phyloP scores from a whole-genome alignment of 2,329 filamentous ascomycete genomes.

The Didymella pinodella region DNA sequence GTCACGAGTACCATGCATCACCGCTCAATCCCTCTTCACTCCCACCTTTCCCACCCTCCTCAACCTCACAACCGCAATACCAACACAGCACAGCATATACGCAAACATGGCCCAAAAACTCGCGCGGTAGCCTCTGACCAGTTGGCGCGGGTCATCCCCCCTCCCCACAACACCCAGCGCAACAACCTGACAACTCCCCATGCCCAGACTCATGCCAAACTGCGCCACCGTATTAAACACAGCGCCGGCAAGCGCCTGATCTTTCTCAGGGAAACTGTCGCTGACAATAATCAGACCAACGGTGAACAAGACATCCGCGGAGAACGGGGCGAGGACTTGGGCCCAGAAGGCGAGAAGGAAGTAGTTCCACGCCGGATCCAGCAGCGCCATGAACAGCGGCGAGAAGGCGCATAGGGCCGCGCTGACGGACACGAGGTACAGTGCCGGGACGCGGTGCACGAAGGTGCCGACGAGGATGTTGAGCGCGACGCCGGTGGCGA shows the following conservation, averaged over 20 bases:
- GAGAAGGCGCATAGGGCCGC: slow-evolving; percentile 53
- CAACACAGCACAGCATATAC: slow-evolving; percentile 33
- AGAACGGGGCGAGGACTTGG: slow-evolving; percentile 53
- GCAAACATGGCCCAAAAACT: slow-evolving; percentile 41
- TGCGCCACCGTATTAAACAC: slow-evolving; percentile 68
- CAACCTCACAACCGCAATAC: slow-evolving; percentile 35
- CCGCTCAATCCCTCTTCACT: slow-evolving; percentile 35
- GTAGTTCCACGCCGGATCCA: slow-evolving; percentile 59
- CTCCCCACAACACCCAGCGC: slow-evolving; percentile 30
- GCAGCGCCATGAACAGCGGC: slow-evolving; percentile 65
- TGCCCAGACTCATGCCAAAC: slow-evolving; percentile 58
- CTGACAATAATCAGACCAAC: slow-evolving; percentile 64
- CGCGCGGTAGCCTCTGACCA: slow-evolving; percentile 34
- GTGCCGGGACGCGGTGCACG: slow-evolving; percentile 55
- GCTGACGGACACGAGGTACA: slow-evolving; percentile 53
- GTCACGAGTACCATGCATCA: too few species aligned
- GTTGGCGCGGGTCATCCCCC: slow-evolving; percentile 11
- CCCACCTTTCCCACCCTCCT: slow-evolving; percentile 38
- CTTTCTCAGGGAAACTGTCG: slow-evolving; percentile 63
- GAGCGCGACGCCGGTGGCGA: slow-evolving; percentile 48
- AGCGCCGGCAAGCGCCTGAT: slow-evolving; percentile 66
- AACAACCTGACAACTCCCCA: slow-evolving; percentile 40
- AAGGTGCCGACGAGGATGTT: slow-evolving; percentile 58
- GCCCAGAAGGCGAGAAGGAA: slow-evolving; percentile 60
- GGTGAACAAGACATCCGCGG: slow-evolving; percentile 62